phyloP scores from a whole-genome alignment of 23 red algal species.

The Gracilaria caudata region DNA sequence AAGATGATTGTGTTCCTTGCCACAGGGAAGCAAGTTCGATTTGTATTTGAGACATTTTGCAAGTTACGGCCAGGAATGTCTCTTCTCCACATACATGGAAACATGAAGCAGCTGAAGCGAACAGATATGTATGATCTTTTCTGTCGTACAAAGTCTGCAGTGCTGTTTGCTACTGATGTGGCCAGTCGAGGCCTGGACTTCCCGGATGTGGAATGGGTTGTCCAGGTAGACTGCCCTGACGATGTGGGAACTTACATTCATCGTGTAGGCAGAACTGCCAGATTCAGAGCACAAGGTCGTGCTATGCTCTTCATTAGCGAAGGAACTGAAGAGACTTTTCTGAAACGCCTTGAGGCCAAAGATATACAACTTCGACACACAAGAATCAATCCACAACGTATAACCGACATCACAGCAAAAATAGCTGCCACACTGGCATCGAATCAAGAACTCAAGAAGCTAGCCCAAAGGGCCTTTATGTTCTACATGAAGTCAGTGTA shows the following conservation, averaged over 20 bases:
- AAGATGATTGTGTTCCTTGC: constrained; percentile 96
- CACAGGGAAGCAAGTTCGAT: constrained; percentile 95
- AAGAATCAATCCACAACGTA: constrained; percentile 57
- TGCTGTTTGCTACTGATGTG: constrained; percentile 95
- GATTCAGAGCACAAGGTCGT: constrained; percentile 71
- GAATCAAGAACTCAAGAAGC: constrained; percentile 76
- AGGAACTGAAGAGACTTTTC: constrained; percentile 71
- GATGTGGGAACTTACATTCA: constrained; percentile 88
- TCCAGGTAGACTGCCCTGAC: constrained; percentile 94
- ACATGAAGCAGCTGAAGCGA: constrained; percentile 86
- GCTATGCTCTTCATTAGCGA: constrained; percentile 80
- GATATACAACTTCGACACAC: constrained; percentile 43
- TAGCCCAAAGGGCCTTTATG: constrained; percentile 86
- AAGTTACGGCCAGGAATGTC: constrained; percentile 93
- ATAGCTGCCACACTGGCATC: constrained; percentile 79
- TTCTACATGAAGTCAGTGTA: constrained; percentile 85
- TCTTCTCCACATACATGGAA: constrained; percentile 85
- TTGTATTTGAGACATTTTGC: constrained; percentile 92
- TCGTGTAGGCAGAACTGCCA: constrained; percentile 95
- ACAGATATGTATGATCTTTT: constrained; percentile 91
- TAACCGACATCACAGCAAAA: constrained; percentile 56
- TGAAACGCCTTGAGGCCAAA: constrained; percentile 48
- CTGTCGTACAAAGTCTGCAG: constrained; percentile 62
- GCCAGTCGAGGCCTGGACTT: constrained; percentile 98
- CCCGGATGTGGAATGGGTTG: constrained; percentile 91